Evolutionary conservation across 2,329 filamentous ascomycete genomes (phyloP), one percentile per base, ranked within the genome.

Genomic region (Thermothelomyces thermophilus): DNA sequence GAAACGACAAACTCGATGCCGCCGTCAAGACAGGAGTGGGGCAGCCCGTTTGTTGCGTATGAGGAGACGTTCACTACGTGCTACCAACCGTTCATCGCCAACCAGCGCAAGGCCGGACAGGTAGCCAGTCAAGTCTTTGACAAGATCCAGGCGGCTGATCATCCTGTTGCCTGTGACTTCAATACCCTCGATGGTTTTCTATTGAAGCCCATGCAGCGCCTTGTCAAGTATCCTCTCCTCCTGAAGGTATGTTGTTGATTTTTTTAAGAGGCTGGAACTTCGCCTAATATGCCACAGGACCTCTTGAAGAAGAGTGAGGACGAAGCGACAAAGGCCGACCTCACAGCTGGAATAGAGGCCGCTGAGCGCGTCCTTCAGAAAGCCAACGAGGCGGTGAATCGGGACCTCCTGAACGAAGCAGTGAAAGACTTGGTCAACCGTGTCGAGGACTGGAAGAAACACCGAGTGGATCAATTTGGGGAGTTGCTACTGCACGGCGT

Each of bases 381-480:
- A 59, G 91, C 91, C 5, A 96, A 97, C 64, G 85, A 90, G 51
- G 91, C 90, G 4, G 89, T 98, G 39, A 87, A 94, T 64, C 84
- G 87, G 43, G 89, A 95, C 63, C 79, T 96, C 45, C 76, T 94
- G 46, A 80, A 86, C 42, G 87, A 93, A 62, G 90, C 90, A 5
- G 73, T 95, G 9, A 82, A 86, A 53, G 93, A 97, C 52, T 75
- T 98, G 22, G 83, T 85, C 52, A 71, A 71, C 47, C 78, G 93
- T 44, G 91, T 98, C 1, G 93, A 97, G 63, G 93, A 98, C 66
- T 98, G 93, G 93, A 97, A 96, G 68, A 87, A 86, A 46, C 87
- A 97, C 64, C 82, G 84, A 52, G 84, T 96, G 24, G 87, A 94
- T 54, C 82, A 86, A n/a, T 96, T 98, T 61, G 93, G 93, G 35